Evolutionary conservation across 2,329 filamentous ascomycete species (phyloP), one percentile per base, ranked within the genome.

Genomic region (Sporothrix dimorphospora): DNA sequence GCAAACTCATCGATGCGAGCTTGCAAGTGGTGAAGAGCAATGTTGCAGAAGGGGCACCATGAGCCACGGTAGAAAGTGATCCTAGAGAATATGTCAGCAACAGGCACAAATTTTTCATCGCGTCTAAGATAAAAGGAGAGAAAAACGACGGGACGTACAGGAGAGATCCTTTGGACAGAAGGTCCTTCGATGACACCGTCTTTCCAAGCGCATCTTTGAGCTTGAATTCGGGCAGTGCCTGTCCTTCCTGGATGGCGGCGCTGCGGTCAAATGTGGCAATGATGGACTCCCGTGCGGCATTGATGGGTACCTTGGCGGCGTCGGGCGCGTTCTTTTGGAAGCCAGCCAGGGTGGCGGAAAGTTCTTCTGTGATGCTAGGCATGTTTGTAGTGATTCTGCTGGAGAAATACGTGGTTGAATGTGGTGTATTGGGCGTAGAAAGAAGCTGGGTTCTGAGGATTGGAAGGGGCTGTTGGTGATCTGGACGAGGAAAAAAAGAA

Each of bases 41-140:
- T 68, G 76, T 84, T 84, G 79, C 83, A 85, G 78, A 78, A 84
- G 0, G 83, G 83, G 72, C 83, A 85, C 83, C 83, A 85, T 69
- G 78, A 77, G 19, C 83, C 83, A 63, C 83, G 83, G 77, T 85
- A 84, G 77, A 85, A 85, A n/a, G 80, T 81, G 59, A 85, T 78
- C 38, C 71, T 72, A 19, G 12, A 30, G 1, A 27, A 61, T 19
- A 30, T 53, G 57, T 63, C 40, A 63, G 34, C 42, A 24, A 8
- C 4, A 7, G 12, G 14, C 11, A 19, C 4, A 9, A 2, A n/a
- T 53, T 34, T 21, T 16, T 12, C 9, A 57, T 34, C 4, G 2
- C 1, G 21, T 61, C 38, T 1, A 38, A 67, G 19, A 40, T 12
- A 40, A 34, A 66, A 38, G 63, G 16, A 57, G 30, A 27, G 42